These are phyloP conservation scores for Usnea hakonensis DNA, from an alignment of 495 filamentous ascomycete species.

Conservation along the genomic window DNA sequence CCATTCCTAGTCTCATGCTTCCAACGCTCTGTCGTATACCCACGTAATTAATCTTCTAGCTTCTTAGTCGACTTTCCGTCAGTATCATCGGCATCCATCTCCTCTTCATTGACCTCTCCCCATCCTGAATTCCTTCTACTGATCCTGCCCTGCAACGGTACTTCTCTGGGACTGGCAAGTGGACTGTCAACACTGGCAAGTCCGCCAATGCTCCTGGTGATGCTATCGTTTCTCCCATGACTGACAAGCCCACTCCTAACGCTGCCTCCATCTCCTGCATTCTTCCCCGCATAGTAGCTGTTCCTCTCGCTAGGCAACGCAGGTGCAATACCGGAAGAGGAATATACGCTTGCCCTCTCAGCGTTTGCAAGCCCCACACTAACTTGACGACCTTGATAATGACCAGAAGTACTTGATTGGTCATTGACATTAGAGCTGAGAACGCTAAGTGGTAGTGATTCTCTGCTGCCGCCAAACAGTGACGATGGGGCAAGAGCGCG, in stretches of 20 bases:
- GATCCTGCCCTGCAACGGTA: slow-evolving; percentile 38
- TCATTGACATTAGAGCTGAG: slow-evolving; percentile 69
- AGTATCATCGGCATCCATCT: slow-evolving; percentile 26
- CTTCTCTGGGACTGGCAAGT: slow-evolving; percentile 48
- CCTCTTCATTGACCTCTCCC: slow-evolving; percentile 50
- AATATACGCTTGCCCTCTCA: slow-evolving; percentile 83
- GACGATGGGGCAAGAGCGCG: slow-evolving; percentile 88
- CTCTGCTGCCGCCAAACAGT: slow-evolving; percentile 80
- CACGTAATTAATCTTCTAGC: slow-evolving; percentile 1
- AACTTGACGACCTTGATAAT: slow-evolving; percentile 52
- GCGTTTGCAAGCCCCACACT: slow-evolving; percentile 56
- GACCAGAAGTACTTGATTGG: slow-evolving; percentile 38
- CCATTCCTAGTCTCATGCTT: background rate
- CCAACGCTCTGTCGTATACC: background rate
- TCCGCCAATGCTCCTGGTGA: slow-evolving; percentile 65
- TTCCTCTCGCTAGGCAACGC: slow-evolving; percentile 64
- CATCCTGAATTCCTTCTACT: slow-evolving; percentile 58
- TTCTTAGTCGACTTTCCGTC: slow-evolving; percentile 15
- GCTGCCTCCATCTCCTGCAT: slow-evolving; percentile 59
- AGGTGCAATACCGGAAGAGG: slow-evolving; percentile 61
- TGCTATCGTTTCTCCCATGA: slow-evolving; percentile 74
- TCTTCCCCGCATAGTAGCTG: slow-evolving; percentile 67
- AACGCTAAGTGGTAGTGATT: slow-evolving; percentile 81
- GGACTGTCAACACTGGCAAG: slow-evolving; percentile 47
- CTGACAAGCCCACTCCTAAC: slow-evolving; percentile 68